Percentiles rank a stretch among this genome's conserved stretches.
phyloP scores from a whole-genome alignment of 352 stramenopile genomes.

The Pythium scleroteichum region DNA sequence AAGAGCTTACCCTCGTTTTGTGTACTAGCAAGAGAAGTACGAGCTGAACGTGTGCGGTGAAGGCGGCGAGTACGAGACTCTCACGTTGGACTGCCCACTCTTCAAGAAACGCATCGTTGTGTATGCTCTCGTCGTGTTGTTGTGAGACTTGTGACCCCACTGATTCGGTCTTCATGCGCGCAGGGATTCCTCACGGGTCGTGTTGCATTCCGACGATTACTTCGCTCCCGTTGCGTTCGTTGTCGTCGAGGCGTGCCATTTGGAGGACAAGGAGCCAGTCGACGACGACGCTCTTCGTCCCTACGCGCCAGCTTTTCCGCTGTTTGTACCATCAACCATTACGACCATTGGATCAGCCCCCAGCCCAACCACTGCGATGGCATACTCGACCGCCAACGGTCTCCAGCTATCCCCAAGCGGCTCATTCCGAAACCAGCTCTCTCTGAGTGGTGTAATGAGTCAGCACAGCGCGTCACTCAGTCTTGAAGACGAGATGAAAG shows the following conservation, averaged over 20 bases:
- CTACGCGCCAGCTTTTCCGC: constrained; percentile 4
- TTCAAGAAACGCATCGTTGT: constrained; percentile 94
- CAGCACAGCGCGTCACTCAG: constrained; percentile 33
- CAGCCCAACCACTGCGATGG: constrained; percentile 6
- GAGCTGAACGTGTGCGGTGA: constrained; percentile 98
- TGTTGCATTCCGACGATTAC: constrained; percentile 91
- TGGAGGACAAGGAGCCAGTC: constrained; percentile 80
- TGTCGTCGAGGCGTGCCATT: constrained; percentile 88
- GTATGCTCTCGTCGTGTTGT: constrained; percentile 33
- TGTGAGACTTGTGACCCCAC: background rate
- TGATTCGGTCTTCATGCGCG: constrained; percentile 10
- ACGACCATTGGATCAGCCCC: background rate
- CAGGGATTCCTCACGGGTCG: constrained; percentile 90
- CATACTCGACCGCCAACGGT: background rate
- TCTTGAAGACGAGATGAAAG: constrained; percentile 64
- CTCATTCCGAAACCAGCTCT: constrained; percentile 67
- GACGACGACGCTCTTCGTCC: constrained; percentile 15
- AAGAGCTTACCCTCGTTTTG: too few relatives aligned
- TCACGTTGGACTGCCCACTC: constrained; percentile 97
- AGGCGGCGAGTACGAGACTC: constrained; percentile 99
- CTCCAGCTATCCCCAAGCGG: constrained; percentile 3
- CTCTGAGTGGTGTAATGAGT: constrained; percentile 67
- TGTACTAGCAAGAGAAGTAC: constrained; percentile 95
- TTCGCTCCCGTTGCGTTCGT: constrained; percentile 93
- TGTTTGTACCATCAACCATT: constrained; percentile 1